Percentiles rank a stretch among this genome's conserved stretches.
These are phyloP conservation scores for Pluteus cervinus DNA, from an alignment of 768 basidiomycete species.

Conservation along the genomic window DNA sequence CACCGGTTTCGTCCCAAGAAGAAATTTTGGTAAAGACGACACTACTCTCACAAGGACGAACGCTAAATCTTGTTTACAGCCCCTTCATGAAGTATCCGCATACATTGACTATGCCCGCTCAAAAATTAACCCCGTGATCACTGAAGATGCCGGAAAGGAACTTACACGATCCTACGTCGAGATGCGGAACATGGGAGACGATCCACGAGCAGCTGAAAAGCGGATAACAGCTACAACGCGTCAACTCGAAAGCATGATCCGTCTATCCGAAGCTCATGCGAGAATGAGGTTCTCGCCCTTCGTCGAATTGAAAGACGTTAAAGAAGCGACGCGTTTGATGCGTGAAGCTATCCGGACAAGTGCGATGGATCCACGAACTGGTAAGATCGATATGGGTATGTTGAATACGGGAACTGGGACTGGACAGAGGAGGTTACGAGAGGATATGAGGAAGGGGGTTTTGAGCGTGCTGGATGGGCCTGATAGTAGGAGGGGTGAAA, in stretches of 20 bases:
- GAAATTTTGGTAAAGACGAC: conserved; percentile 62
- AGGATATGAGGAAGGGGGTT: conserved; percentile 87
- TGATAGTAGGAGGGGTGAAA: conserved; percentile 49
- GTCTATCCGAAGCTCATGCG: conserved; percentile 93
- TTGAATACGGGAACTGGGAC: conserved; percentile 90
- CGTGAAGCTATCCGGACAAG: conserved; percentile 91
- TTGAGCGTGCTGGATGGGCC: conserved; percentile 53
- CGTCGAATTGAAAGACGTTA: conserved; percentile 83
- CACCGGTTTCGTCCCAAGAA: conserved; percentile 53
- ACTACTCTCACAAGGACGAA: neutral
- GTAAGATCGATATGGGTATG: conserved; percentile 95
- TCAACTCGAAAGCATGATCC: conserved; percentile 96
- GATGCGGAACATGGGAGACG: conserved; percentile 87
- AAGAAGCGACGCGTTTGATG: conserved; percentile 92
- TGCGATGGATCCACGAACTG: conserved; percentile 93
- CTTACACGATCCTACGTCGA: conserved; percentile 89
- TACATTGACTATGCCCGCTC: conserved; percentile 93
- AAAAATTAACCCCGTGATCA: conserved; percentile 80
- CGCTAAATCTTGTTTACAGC: conserved; percentile 36
- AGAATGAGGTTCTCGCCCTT: conserved; percentile 89
- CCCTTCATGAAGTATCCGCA: conserved; percentile 83
- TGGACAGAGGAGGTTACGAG: conserved; percentile 78
- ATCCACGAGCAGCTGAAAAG: conserved; percentile 82
- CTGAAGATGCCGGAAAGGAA: conserved; percentile 77
- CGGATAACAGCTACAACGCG: conserved; percentile 98